Evolutionary conservation across 768 basidiomycete species (phyloP).

Genomic region (Kwoniella newhampshirensis): DNA sequence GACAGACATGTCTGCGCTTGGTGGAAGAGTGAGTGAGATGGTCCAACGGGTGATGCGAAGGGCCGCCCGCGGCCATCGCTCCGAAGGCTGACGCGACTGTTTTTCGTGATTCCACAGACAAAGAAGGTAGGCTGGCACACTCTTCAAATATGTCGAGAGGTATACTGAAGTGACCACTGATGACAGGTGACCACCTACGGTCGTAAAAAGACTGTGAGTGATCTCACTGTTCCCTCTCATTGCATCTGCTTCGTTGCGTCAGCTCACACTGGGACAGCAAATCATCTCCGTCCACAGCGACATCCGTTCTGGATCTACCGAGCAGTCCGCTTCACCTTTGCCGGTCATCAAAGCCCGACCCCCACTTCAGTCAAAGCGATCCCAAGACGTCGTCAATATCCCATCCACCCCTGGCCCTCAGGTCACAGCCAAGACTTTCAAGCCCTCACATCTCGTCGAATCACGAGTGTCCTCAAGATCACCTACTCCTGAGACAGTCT

Average conservation of each 20-base stretch:
- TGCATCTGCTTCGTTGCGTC: not conserved
- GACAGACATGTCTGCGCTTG: slow-evolving; percentile 30
- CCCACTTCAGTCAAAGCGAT: slow-evolving; percentile 29
- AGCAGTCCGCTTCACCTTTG: slow-evolving; percentile 5
- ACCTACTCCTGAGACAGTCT: slow-evolving; percentile 12
- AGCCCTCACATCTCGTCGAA: slow-evolving; percentile 11
- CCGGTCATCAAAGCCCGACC: slow-evolving; percentile 6
- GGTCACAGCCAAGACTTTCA: not conserved
- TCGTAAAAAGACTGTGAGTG: slow-evolving; percentile 42
- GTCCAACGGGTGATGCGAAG: too few species aligned
- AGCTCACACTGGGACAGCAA: slow-evolving; percentile 21
- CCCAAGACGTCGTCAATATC: slow-evolving; percentile 19
- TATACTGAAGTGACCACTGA: slow-evolving; percentile 4
- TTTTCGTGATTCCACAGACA: slow-evolving; percentile 32
- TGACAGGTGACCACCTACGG: slow-evolving; percentile 46
- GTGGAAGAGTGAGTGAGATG: slow-evolving; percentile 24
- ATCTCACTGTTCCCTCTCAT: not conserved
- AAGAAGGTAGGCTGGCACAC: slow-evolving; percentile 34
- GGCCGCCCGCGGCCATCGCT: not conserved
- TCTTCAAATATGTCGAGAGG: not conserved
- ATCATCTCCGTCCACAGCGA: slow-evolving; percentile 46
- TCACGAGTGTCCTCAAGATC: not conserved
- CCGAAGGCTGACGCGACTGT: slow-evolving; percentile 35
- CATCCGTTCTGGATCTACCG: slow-evolving; percentile 10
- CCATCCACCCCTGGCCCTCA: slow-evolving; percentile 11